Evolutionary conservation across 2,329 filamentous ascomycete genomes (phyloP).

Genomic region (Fusarium fracticaudum): DNA sequence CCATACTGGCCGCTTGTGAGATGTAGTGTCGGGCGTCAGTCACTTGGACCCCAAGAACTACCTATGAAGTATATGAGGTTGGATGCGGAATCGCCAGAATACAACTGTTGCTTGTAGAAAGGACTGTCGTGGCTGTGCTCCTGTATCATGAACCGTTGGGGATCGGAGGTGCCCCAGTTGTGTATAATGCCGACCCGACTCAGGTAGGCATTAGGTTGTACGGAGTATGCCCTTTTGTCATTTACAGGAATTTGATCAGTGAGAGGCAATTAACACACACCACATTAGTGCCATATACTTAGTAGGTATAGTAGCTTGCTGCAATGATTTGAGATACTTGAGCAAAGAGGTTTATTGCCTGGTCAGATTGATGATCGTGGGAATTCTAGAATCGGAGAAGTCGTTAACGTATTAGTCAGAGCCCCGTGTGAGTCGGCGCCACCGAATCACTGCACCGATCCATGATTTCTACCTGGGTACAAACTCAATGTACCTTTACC

Average conservation of each 20-base stretch:
- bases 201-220: neutral
- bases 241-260: neutral
- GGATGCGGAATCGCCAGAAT: neutral
- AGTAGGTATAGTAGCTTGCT: neutral
- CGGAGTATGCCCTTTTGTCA: neutral
- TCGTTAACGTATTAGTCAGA: constrained; percentile 29
- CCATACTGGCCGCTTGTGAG: constrained; percentile 27
- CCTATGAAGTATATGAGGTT: neutral
- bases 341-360: neutral
- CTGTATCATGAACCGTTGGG: constrained; percentile 1
- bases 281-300: neutral
- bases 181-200: neutral
- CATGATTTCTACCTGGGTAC: neutral
- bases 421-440: neutral
- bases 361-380: constrained; percentile 9
- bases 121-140: constrained; percentile 10
- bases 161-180: neutral
- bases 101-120: neutral
- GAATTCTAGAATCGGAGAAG: constrained; percentile 29
- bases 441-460: neutral
- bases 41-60: neutral
- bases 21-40: neutral
- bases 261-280: neutral
- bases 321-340: constrained; percentile 28
- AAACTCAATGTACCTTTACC: neutral